Base-by-base conservation (phyloP, 2,329 filamentous ascomycete species). In the Aureobasidium melanogenum region DNA sequence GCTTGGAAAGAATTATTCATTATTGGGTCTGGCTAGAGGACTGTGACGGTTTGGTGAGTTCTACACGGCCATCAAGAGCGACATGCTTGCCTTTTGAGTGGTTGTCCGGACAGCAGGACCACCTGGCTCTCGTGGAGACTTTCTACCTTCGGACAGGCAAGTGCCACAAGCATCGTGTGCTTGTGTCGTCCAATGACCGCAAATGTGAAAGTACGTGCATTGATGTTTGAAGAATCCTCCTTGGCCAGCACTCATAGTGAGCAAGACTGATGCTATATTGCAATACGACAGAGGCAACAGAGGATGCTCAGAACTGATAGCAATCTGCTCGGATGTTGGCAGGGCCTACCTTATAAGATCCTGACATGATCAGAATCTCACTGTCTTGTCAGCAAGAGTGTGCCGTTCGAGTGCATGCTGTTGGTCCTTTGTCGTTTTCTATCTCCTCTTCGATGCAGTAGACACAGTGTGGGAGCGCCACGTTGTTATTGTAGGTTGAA, bases 91-190 rank as follows among this genome's bases (percentile, higher is more conserved):
- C 36, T 19, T 30, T 34, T 3, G 6, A 34, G 22, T 19, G 14
- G 24, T 17, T 41, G 15, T 54, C 5, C 36, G 51, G 10, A 41
- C 24, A 30, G 36, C 15, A 28, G 36, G 36, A 30, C 36, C 36
- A 30, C 24, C 51, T 28, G 36, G 22, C n/a, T 48, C 44, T 41
- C 56, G 32, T 24, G 56, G 32, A 30, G 26, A 60, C 44, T 41
- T 38, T 38, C 56, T 32, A 14, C 56, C 56, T 19, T 48, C 36
- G 15, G 44, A 66, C 22, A 69, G 67, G 51, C 65, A 69, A 15
- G 44, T 51, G 7, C 59, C 62, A 51, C 66, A 68, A 46, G 66
- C 64, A 46, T 66, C 64, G n/a, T 47, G 30, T 10, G 43, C 44
- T 46, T 57, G 54, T 22, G n/a, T 32, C 10, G 39, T 46, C 54